Evolutionary conservation across 179 eudicot genomes (phyloP).

Genomic region (Amaranthus tricolor): DNA sequence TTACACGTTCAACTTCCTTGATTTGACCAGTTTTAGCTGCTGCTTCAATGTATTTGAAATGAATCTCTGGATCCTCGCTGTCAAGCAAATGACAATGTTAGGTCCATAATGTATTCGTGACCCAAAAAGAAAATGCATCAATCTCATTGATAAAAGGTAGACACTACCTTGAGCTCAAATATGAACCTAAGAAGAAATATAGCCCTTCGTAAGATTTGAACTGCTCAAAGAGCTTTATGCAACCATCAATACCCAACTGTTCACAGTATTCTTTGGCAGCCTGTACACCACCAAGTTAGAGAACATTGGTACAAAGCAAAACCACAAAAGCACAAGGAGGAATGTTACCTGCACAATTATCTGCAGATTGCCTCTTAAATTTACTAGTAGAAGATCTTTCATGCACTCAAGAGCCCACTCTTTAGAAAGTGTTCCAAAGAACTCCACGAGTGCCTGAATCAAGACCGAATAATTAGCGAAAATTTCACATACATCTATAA

Average conservation of each 20-base stretch:
- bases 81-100: slow-evolving; percentile 17
- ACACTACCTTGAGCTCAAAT: slow-evolving; percentile 44
- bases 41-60: slow-evolving; percentile 54
- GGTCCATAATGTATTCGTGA: background rate
- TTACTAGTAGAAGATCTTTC: slow-evolving; percentile 52
- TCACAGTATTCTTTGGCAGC: slow-evolving; percentile 53
- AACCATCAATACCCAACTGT: slow-evolving; percentile 44
- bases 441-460: slow-evolving; percentile 49
- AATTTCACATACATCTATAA: slow-evolving; percentile 1
- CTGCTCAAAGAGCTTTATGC: slow-evolving; percentile 51
- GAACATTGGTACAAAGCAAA: background rate
- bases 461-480: background rate
- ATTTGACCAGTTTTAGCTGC: slow-evolving; percentile 59
- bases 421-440: slow-evolving; percentile 50
- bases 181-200: slow-evolving; percentile 51
- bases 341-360: slow-evolving; percentile 48
- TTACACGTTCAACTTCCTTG: slow-evolving; percentile 57
- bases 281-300: slow-evolving; percentile 25
- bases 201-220: slow-evolving; percentile 52
- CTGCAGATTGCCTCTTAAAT: slow-evolving; percentile 53
- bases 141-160: background rate
- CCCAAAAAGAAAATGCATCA: background rate
- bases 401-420: slow-evolving; percentile 64
- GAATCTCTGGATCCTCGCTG: slow-evolving; percentile 58
- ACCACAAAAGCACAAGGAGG: background rate